A percentile compares a stretch with the other conserved stretches of the same genome.
Conservation (phyloP, 1,284 basidiomycete species). For the Pascua guehoae region DNA sequence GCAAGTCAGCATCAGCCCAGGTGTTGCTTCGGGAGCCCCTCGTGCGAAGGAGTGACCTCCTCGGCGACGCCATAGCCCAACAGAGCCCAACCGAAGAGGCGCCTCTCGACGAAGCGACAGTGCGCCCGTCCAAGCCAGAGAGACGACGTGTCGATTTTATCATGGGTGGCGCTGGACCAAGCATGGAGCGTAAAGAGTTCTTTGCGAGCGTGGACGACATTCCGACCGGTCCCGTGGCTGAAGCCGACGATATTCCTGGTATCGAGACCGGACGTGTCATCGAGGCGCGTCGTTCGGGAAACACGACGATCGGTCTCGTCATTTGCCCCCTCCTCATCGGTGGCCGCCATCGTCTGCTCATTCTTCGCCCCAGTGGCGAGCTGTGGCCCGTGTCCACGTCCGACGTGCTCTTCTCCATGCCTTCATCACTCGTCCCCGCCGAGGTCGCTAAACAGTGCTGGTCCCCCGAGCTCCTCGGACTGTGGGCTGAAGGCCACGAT, state of each 20-base stretch:
- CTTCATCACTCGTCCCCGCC: conserved; percentile 28
- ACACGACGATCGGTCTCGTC: conserved; percentile 33
- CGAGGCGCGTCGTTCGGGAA: conserved; percentile 25
- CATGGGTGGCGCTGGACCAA: conserved; percentile 2
- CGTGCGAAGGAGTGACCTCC: too few relatives aligned
- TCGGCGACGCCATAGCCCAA: too few relatives aligned
- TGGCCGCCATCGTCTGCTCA: conserved; percentile 30
- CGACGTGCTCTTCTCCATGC: conserved; percentile 48
- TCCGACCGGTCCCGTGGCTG: neutral
- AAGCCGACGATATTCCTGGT: conserved; percentile 18
- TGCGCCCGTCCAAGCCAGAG: too few relatives aligned
- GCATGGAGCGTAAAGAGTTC: conserved; percentile 9
- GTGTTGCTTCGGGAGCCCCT: too few relatives aligned
- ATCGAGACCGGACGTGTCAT: conserved; percentile 36
- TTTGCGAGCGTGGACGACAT: conserved; percentile 4
- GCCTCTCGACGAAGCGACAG: too few relatives aligned
- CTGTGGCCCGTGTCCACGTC: conserved; percentile 37
- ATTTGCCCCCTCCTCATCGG: conserved; percentile 30
- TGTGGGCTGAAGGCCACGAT: conserved; percentile 22
- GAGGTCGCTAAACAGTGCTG: conserved; percentile 23
- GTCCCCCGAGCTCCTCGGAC: conserved; percentile 26
- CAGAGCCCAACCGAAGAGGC: too few relatives aligned
- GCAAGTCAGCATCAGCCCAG: too few relatives aligned
- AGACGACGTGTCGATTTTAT: conserved; percentile 3
- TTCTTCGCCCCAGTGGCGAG: conserved; percentile 38